These are phyloP conservation scores for Coemansia sp. DNA, from an alignment of 192 early-diverging fungal genomes.

Conservation along the genomic window DNA sequence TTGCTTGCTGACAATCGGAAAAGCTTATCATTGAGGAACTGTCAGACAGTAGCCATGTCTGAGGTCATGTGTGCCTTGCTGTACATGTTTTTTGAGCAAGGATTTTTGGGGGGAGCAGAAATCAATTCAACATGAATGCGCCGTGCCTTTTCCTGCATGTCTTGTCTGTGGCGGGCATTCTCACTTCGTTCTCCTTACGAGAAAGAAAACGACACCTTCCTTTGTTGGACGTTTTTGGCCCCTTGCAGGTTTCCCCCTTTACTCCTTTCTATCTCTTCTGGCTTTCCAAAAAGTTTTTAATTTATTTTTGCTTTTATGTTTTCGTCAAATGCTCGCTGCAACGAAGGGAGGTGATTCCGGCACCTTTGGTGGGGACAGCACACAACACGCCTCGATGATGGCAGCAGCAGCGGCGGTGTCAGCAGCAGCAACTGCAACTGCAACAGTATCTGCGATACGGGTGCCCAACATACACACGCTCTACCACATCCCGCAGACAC, in stretches of 20 bases:
- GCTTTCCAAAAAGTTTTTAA: conserved; percentile 2
- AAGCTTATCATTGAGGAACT: no score
- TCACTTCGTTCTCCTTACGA: no score
- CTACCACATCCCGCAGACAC: conserved; percentile 43
- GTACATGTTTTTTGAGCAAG: neutral
- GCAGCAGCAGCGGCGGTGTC: neutral
- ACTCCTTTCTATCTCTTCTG: neutral
- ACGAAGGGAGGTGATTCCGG: conserved; percentile 2
- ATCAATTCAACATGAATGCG: neutral
- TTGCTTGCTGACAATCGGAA: no score
- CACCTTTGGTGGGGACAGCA: neutral
- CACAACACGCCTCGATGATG: conserved; percentile 6
- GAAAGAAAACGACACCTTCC: no score
- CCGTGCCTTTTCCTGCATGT: neutral
- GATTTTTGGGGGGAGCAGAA: neutral
- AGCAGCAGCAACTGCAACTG: conserved; percentile 9
- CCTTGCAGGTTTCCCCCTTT: neutral
- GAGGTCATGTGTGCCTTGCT: neutral
- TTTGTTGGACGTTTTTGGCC: neutral
- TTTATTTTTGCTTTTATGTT: neutral
- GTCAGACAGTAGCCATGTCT: neutral
- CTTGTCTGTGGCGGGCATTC: neutral
- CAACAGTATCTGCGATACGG: conserved; percentile 3
- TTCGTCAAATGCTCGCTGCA: conserved; percentile 8
- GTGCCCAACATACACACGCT: conserved; percentile 14